A percentile compares a stretch with the other conserved stretches of the same genome.
These are phyloP conservation scores for Coprinellus micaceus DNA, from an alignment of 768 basidiomycete species.

Conservation along the genomic window DNA sequence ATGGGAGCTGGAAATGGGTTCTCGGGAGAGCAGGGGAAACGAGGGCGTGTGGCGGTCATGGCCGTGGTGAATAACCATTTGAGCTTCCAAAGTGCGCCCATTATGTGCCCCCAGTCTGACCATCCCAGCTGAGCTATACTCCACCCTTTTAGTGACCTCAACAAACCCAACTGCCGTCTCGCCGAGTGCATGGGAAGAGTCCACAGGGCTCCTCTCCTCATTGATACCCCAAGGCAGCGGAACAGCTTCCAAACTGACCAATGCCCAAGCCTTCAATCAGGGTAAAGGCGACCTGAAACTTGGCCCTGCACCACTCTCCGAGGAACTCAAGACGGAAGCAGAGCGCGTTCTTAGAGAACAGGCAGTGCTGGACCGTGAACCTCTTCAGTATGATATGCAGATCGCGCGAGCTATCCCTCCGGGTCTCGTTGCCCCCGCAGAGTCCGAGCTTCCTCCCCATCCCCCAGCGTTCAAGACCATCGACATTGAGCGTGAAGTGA, in stretches of 20 bases:
- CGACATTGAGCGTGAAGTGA: constrained; percentile 90
- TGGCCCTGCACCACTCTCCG: constrained; percentile 73
- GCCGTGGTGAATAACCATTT: constrained; percentile 93
- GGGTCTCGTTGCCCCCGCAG: constrained; percentile 60
- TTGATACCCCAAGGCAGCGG: constrained; percentile 65
- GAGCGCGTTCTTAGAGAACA: constrained; percentile 79
- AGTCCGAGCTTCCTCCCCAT: constrained; percentile 73
- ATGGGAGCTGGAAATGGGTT: constrained; percentile 77
- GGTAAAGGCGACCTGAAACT: constrained; percentile 80
- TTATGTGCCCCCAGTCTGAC: too few relatives aligned
- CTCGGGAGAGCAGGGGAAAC: constrained; percentile 73
- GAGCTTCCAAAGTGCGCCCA: constrained; percentile 73
- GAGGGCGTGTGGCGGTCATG: constrained; percentile 88
- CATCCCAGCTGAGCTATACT: constrained; percentile 19
- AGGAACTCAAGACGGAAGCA: constrained; percentile 78
- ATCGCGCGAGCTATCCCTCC: constrained; percentile 47
- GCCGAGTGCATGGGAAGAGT: constrained; percentile 75
- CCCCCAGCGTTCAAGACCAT: constrained; percentile 79
- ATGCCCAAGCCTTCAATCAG: constrained; percentile 71
- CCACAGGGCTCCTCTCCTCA: constrained; percentile 77
- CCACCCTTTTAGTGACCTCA: constrained; percentile 53
- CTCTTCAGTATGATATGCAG: constrained; percentile 62
- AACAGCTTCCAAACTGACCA: constrained; percentile 45
- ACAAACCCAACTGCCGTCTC: constrained; percentile 63
- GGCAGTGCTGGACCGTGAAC: constrained; percentile 69